Evolutionary conservation across 1,284 basidiomycete genomes (phyloP), one percentile per base, ranked within the genome.

Genomic region (Apiotrichum siamense): DNA sequence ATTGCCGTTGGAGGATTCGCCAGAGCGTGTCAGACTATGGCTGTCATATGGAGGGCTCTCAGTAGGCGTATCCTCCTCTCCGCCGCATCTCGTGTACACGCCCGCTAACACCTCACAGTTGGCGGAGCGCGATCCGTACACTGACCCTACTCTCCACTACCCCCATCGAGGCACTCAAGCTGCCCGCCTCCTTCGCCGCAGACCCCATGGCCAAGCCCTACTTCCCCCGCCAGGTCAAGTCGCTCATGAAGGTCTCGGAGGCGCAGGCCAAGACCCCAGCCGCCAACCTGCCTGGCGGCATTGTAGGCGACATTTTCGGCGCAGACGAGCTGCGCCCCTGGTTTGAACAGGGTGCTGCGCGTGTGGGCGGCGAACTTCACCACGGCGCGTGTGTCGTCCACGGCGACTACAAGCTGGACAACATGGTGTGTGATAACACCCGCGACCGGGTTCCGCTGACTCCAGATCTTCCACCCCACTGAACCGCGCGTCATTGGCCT

Each of bases 361-460:
- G 87, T 60, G 76, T 89, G 46, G 91, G 88, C 0, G 80, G 85
- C 63, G 85, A 87, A 67, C 79, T 77, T 58, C 78, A 50, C 13
- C 85, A 85, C 2, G 76, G 83, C 47, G 81, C 87, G 32, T 61
- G 63, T 10, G 66, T 74, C 4, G 88, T 94, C 6, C 93, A 97
- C 68, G 93, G 93, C 18, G 93, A 97, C 72, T 97, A 89, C 70
- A 97, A 97, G 73, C 79, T 96, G 18, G 93, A 97, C 72, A 97
- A 97, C 69, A 62, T 67, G 24, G 42, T 44, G 21, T 13, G 27
- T 18, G 7, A 9, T n/a, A 4, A 20, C 6, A 5, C 4, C 11
- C n/a, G 9, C 3, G 4, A 15, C 26, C 5, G 7, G 17, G 7
- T 10, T 24, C n/a, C n/a, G n/a, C 40, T 41, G n/a, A 41, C 40